Base-by-base conservation (phyloP, 495 filamentous ascomycete species). In the Penicillium manginii region DNA sequence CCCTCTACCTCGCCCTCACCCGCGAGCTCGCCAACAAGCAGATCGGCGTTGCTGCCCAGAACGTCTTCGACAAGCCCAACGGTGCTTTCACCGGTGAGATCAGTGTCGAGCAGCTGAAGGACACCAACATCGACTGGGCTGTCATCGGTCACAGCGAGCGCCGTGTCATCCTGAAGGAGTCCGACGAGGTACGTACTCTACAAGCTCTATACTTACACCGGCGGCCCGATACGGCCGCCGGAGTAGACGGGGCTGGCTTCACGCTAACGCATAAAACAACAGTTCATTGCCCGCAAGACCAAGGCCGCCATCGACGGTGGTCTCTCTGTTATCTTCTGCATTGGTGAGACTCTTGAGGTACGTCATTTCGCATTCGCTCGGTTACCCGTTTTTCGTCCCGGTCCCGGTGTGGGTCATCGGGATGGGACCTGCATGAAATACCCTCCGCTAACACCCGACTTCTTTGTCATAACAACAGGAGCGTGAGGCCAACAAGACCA, bases 51-150 rank as follows among this genome's bases (percentile, higher is more conserved):
- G 88, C 92, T 45, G 86, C 94, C 46, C 94, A 98, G 82, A 97
- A 98, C 70, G 91, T 97, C 75, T 98, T 85, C 78, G 88, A 97
- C 83, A 93, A 92, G 82, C 91, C 91, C 70, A 93, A 96, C 73
- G 94, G 96, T 65, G 94, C 96, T 58, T 97, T 90, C 83, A 98
- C 94, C 23, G 94, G 96, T 68, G 94, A 98, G 78, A 96, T 98
- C 80, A 89, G 85, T 63, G 92, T 92, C 57, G 79, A 86, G 59
- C 96, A 98, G 78, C 85, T 98, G 66, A 87, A 88, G 73, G 94
- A 97, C 74, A 84, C 82, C 76, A 85, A 84, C 65, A 88, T 98
- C 69, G 83, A 87, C 69, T 98, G 94, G 94, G 83, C 88, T 53
- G 84, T 98, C 67, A 82, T 93, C 52, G 94, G 94, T 57, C 96